Base-by-base conservation (phyloP, 208 protist species). In the Histomonas meleagridis region DNA sequence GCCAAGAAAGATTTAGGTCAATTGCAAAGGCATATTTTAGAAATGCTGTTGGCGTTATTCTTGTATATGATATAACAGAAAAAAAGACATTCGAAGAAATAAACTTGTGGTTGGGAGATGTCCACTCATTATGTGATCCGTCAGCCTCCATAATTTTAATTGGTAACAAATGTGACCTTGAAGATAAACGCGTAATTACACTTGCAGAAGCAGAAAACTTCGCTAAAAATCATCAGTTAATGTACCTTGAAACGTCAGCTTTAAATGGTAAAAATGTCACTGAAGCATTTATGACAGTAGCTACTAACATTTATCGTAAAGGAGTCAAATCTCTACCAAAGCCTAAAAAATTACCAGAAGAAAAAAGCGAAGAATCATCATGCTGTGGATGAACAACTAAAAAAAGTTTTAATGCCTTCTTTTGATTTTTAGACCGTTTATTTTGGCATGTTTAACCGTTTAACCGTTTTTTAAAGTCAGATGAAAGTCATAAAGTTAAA, bases 1-100 rank as follows among this genome's bases (percentile, higher is more conserved):
- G 70, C 3, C 40, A 79, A 43, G 70, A 79, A 51, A 46, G 40
- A 18, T 79, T 79, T 51, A 79, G 38, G 40, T 79, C 70, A 9
- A 51, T 79, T 28, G n/a, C 70, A 10, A 23, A 35, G 10, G 32
- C 70, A 32, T 79, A 79, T 51, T 79, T 79, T 28, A 79, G 70
- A 79, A 35, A 79, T 46, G 70, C 70, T 32, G 32, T 79, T 49
- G 28, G 32, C 14, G 70, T 79, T 28, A 23, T 79, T 35, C 70
- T 79, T 28, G 70, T 49, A 49, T 79, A 49, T 51, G 70, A 79
- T 7, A 32, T 79, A 49, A 72, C 65, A 72, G 65, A 72, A 26
- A 72, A 72, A 72, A 26, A 72, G 40, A 43, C 65, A 72, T 72
- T 79, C 40, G 70, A 48, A n/a, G 70, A 79, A n/a, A 23, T 79